Evolutionary conservation across 2,329 filamentous ascomycete species (phyloP).

Genomic region (Aspergillus sp.): DNA sequence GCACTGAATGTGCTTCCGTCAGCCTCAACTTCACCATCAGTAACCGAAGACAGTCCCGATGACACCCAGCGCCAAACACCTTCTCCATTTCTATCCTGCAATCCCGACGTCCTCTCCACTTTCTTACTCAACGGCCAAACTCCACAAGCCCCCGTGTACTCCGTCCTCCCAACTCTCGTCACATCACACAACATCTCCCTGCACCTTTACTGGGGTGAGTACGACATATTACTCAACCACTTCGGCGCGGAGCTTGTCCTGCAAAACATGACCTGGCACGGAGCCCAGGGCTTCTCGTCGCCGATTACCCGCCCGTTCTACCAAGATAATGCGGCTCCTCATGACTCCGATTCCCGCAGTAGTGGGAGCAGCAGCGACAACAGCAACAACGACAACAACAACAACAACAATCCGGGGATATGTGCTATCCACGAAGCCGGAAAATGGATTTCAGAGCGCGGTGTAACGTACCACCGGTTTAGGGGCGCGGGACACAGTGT

Average conservation of each 20-base stretch:
- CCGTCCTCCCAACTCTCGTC: slow-evolving; percentile 32
- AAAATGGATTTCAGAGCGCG: slow-evolving; percentile 33
- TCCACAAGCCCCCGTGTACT: slow-evolving; percentile 32
- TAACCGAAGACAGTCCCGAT: background rate
- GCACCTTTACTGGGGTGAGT: slow-evolving; percentile 39
- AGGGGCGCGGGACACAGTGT: slow-evolving; percentile 35
- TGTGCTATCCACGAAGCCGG: slow-evolving; percentile 21
- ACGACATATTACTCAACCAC: slow-evolving; percentile 41
- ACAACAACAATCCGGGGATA: background rate
- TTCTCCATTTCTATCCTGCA: slow-evolving; percentile 24
- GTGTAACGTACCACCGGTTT: slow-evolving; percentile 39
- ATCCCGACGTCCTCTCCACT: slow-evolving; percentile 26
- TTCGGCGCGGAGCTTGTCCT: slow-evolving; percentile 35
- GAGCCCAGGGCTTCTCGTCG: slow-evolving; percentile 35
- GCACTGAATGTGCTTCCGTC: slow-evolving; percentile 28
- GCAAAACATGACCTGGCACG: slow-evolving; percentile 45
- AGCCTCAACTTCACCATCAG: background rate
- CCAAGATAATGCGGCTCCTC: slow-evolving; percentile 24
- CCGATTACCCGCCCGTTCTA: slow-evolving; percentile 28
- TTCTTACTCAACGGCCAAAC: slow-evolving; percentile 21
- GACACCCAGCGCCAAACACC: slow-evolving; percentile 8
- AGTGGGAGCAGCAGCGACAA: background rate
- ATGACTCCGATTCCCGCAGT: background rate
- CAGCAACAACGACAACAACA: background rate
- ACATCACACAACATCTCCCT: slow-evolving; percentile 32